Percentiles rank a stretch among this genome's conserved stretches.
Evolutionary conservation across 2,329 filamentous ascomycete species (phyloP).

Genomic region (Microsporum audouinii): DNA sequence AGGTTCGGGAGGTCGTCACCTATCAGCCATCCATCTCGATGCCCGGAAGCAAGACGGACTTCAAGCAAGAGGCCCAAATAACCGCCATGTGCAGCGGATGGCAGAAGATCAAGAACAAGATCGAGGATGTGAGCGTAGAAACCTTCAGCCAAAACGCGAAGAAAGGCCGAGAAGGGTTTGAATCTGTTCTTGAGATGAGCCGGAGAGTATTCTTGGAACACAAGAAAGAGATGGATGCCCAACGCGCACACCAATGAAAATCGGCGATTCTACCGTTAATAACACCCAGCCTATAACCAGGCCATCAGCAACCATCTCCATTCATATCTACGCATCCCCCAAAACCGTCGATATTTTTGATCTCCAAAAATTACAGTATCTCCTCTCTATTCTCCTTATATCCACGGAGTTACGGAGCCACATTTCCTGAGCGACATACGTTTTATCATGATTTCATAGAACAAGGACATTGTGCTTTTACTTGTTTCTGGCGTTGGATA

Average conservation of each 20-base stretch:
- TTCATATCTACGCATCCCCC: background rate
- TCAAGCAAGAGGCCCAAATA: slow-evolving; percentile 82
- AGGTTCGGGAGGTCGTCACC: slow-evolving; percentile 82
- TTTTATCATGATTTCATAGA: background rate
- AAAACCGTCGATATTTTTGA: background rate
- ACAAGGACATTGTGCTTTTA: background rate
- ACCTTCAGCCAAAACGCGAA: slow-evolving; percentile 84
- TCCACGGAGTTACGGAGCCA: background rate
- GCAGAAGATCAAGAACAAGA: slow-evolving; percentile 92
- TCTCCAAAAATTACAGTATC: background rate
- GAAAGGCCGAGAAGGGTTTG: slow-evolving; percentile 88
- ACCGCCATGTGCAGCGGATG: slow-evolving; percentile 91
- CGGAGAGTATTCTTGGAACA: slow-evolving; percentile 85
- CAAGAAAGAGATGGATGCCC: slow-evolving; percentile 48
- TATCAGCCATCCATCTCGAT: slow-evolving; percentile 54
- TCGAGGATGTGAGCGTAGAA: slow-evolving; percentile 82
- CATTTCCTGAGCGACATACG: background rate
- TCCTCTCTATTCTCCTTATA: background rate
- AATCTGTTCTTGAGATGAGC: slow-evolving; percentile 88
- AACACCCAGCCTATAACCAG: background rate
- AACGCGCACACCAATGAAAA: background rate
- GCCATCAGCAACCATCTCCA: background rate
- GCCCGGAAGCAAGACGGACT: slow-evolving; percentile 55
- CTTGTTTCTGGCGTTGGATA: slow-evolving; percentile 1
- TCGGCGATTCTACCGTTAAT: background rate